phyloP scores from a whole-genome alignment of 177 flowering plant genomes.

The Telopea speciosissima region DNA sequence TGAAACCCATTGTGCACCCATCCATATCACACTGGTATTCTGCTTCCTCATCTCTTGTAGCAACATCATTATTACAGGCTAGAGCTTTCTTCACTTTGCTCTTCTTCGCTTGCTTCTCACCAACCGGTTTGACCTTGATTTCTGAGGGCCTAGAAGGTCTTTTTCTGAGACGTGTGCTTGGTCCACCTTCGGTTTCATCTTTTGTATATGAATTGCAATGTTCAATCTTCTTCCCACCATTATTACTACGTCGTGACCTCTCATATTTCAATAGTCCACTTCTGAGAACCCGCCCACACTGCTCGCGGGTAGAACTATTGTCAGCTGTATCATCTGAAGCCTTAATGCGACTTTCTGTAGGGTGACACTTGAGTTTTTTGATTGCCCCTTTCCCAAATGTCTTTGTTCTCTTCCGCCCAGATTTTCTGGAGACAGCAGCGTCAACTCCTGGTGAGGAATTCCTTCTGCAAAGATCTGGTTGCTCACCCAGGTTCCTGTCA shows the following conservation, averaged over 20 bases:
- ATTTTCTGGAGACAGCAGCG: slow-evolving; percentile 24
- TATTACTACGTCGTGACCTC: slow-evolving; percentile 12
- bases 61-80: slow-evolving; percentile 12
- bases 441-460: slow-evolving; percentile 6
- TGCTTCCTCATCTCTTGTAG: slow-evolving; percentile 37
- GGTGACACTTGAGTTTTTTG: slow-evolving; percentile 32
- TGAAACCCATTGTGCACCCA: slow-evolving; percentile 84
- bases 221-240: slow-evolving; percentile 3
- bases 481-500: slow-evolving; percentile 18
- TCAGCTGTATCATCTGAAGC: slow-evolving; percentile 28
- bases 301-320: slow-evolving; percentile 15
- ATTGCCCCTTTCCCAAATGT: slow-evolving; percentile 21
- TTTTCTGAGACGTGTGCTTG: slow-evolving; percentile 69
- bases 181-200: slow-evolving; percentile 59
- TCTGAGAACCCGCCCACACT: slow-evolving; percentile 25
- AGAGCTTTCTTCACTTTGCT: slow-evolving; percentile 33
- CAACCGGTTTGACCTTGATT: slow-evolving; percentile 23
- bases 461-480: not conserved
- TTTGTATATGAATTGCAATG: slow-evolving; percentile 17
- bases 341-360: slow-evolving; percentile 14
- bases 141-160: slow-evolving; percentile 41
- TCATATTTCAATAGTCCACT: slow-evolving; percentile 29
- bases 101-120: slow-evolving; percentile 27
- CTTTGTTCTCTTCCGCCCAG: slow-evolving; percentile 46
- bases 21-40: slow-evolving; percentile 78